Conservation (phyloP, 2,329 filamentous ascomycete species). For the Teratosphaeria pseudoeucalypti region DNA sequence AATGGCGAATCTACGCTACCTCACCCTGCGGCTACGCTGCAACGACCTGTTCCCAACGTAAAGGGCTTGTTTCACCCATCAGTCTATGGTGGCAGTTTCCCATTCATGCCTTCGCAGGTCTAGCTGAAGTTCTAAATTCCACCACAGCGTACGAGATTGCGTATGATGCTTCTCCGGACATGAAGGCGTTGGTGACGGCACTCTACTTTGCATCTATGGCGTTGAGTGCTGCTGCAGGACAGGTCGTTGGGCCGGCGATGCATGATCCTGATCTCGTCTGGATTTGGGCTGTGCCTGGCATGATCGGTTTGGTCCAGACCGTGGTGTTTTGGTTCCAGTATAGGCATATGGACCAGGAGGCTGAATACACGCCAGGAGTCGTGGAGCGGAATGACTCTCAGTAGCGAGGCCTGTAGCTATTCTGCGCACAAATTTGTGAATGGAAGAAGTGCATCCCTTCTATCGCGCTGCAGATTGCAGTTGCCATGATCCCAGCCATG, state of each 20-base stretch:
- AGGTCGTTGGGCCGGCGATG: conserved; percentile 17
- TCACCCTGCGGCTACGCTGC: conserved; percentile 36
- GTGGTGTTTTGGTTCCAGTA: conserved; percentile 40
- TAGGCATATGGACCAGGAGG: background rate
- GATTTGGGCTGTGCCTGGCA: conserved; percentile 40
- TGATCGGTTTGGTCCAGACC: conserved; percentile 39
- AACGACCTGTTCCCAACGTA: conserved; percentile 26
- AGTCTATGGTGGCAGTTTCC: conserved; percentile 28
- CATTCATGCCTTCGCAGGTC: background rate
- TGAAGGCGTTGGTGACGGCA: conserved; percentile 35
- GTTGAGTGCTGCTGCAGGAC: conserved; percentile 28
- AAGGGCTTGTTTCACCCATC: conserved; percentile 27
- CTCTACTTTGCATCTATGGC: conserved; percentile 33
- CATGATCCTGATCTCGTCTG: conserved; percentile 39
- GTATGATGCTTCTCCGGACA: conserved; percentile 33
- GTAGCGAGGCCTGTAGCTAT: background rate
- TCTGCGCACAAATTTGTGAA: no score
- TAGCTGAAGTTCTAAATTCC: conserved; percentile 8
- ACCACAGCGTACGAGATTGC: conserved; percentile 38
- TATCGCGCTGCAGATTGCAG: no score
- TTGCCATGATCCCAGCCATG: no score
- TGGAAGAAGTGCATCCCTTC: no score
- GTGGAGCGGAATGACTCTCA: background rate
- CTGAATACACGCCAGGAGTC: no score
- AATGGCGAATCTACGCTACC: conserved; percentile 41